A percentile compares a stretch with the other conserved stretches of the same genome.
Conservation (phyloP, 768 basidiomycete species). For the Mycena indigotica region DNA sequence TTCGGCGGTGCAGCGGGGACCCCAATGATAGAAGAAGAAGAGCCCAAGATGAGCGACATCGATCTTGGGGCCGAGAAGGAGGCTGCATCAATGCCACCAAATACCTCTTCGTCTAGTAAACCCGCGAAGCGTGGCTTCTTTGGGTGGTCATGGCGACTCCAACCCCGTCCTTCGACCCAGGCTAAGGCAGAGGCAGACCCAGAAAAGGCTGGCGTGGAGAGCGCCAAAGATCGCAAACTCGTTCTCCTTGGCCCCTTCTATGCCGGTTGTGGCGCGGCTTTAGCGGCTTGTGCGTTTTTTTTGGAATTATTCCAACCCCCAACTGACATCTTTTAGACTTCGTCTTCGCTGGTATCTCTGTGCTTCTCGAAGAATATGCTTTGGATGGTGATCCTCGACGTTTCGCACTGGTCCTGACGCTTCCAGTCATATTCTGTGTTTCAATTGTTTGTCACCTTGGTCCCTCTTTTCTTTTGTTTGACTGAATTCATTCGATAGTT, state of each 20-base stretch:
- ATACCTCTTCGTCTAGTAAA: constrained; percentile 18
- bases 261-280: constrained; percentile 64
- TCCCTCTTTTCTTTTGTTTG: constrained; percentile 4
- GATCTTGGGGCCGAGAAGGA: background rate
- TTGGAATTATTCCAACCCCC: background rate
- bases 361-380: constrained; percentile 67
- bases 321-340: constrained; percentile 44
- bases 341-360: constrained; percentile 57
- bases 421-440: constrained; percentile 76
- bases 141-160: constrained; percentile 51
- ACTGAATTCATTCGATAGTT: constrained; percentile 50
- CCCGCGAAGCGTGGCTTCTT: constrained; percentile 23
- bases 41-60: background rate
- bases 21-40: constrained; percentile 19
- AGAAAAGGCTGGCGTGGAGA: constrained; percentile 40
- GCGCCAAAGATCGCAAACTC: constrained; percentile 43
- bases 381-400: constrained; percentile 64
- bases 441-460: constrained; percentile 57
- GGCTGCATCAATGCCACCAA: constrained; percentile 9
- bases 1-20: constrained; percentile 15
- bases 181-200: constrained; percentile 29
- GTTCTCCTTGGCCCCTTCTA: constrained; percentile 71
- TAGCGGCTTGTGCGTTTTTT: constrained; percentile 57
- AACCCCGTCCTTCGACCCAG: constrained; percentile 31
- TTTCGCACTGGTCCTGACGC: constrained; percentile 65